Evolutionary conservation across 768 basidiomycete genomes (phyloP).

Genomic region (Scleroderma citrinum): DNA sequence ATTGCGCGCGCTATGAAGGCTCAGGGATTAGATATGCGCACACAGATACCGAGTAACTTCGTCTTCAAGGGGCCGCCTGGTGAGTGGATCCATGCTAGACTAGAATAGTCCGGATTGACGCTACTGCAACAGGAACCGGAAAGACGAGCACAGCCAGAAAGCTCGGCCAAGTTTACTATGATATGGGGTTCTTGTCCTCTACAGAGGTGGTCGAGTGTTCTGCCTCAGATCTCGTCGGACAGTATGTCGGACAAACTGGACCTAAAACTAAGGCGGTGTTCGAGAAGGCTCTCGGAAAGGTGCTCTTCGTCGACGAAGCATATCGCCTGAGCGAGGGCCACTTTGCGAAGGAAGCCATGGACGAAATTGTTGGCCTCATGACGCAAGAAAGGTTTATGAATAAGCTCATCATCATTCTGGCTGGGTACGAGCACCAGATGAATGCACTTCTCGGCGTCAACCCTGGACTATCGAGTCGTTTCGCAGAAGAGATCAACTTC

Average conservation of each 20-base stretch:
- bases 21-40: constrained; percentile 37
- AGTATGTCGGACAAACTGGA: constrained; percentile 69
- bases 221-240: constrained; percentile 61
- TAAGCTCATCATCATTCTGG: constrained; percentile 62
- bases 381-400: constrained; percentile 52
- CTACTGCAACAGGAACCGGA: constrained; percentile 43
- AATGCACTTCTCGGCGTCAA: constrained; percentile 54
- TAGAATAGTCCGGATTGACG: constrained; percentile 6
- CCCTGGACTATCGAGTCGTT: constrained; percentile 60
- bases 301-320: constrained; percentile 69
- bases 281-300: constrained; percentile 59
- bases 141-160: constrained; percentile 61
- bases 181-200: constrained; percentile 52
- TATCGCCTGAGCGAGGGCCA: constrained; percentile 56
- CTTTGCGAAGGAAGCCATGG: constrained; percentile 67
- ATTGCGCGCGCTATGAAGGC: constrained; percentile 39
- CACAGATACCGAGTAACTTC: constrained; percentile 57
- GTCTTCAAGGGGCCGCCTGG: constrained; percentile 72
- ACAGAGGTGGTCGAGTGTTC: constrained; percentile 61
- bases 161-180: constrained; percentile 56
- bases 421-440: constrained; percentile 67
- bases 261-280: constrained; percentile 57
- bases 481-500: constrained; percentile 57
- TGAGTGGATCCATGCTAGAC: constrained; percentile 25
- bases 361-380: constrained; percentile 60